Percentiles rank a stretch among this genome's conserved stretches.
These are phyloP conservation scores for Stachybotrys echinatus DNA, from an alignment of 2,329 filamentous ascomycete genomes.

Conservation along the genomic window DNA sequence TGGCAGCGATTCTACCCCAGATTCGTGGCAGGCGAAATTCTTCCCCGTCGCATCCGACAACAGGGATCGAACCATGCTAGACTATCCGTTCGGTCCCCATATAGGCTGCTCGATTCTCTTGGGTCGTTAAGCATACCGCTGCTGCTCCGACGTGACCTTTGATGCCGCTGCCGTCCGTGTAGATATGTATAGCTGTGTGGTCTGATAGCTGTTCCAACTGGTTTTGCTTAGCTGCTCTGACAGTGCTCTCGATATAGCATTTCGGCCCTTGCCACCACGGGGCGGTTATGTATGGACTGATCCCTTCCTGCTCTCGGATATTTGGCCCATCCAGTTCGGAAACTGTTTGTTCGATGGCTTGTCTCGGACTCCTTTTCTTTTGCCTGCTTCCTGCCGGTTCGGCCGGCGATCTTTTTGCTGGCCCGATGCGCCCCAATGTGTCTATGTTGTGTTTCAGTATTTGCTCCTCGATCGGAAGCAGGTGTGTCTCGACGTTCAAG, in stretches of 20 bases:
- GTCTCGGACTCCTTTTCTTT: not conserved
- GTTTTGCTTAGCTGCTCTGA: not conserved
- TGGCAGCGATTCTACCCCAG: not conserved
- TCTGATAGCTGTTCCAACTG: constrained; percentile 2
- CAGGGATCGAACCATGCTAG: not conserved
- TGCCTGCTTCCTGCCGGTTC: not conserved
- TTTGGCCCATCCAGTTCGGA: not conserved
- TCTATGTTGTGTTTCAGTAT: constrained; percentile 2
- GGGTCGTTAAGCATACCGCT: constrained; percentile 1
- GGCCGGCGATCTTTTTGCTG: not conserved
- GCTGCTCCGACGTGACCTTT: constrained; percentile 3
- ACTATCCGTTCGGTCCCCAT: constrained; percentile 2
- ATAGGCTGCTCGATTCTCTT: not conserved
- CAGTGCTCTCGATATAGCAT: constrained; percentile 1
- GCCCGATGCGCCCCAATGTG: not conserved
- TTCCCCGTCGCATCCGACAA: not conserved
- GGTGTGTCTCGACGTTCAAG: constrained; percentile 1
- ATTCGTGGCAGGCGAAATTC: not conserved
- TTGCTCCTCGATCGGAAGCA: constrained; percentile 2
- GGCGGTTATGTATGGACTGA: not conserved
- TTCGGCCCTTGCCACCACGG: not conserved
- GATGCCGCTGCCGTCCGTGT: constrained; percentile 4
- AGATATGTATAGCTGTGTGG: constrained; percentile 2
- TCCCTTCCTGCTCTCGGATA: not conserved
- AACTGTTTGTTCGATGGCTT: not conserved